A percentile compares a stretch with the other conserved stretches of the same genome.
phyloP scores from a whole-genome alignment of 192 early-diverging fungal genomes.

The Coemansia sp. region DNA sequence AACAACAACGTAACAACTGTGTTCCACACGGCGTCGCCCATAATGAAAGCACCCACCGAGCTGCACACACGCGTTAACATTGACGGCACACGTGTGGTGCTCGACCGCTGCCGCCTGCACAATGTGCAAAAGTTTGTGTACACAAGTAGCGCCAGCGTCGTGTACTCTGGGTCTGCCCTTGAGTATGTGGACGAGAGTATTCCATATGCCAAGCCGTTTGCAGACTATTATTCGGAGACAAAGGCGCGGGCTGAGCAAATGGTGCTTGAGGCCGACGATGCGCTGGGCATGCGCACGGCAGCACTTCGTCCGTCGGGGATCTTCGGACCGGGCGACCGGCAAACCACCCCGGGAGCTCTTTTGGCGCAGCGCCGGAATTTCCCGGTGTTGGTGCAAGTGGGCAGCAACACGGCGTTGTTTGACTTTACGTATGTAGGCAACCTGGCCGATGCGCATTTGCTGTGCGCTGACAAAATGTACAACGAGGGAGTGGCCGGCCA shows the following conservation, averaged over 20 bases:
- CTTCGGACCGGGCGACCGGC: slow-evolving; percentile 83
- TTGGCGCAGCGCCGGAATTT: slow-evolving; percentile 61
- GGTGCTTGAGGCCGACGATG: slow-evolving; percentile 71
- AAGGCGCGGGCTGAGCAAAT: slow-evolving; percentile 77
- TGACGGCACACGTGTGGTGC: slow-evolving; percentile 83
- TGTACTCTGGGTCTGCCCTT: slow-evolving; percentile 71
- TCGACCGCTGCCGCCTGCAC: slow-evolving; percentile 64
- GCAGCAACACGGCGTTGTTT: slow-evolving; percentile 75
- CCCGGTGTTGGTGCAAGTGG: slow-evolving; percentile 71
- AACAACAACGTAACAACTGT: slow-evolving; percentile 61
- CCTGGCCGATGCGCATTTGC: slow-evolving; percentile 85
- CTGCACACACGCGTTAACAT: slow-evolving; percentile 79
- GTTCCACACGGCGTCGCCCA: slow-evolving; percentile 89
- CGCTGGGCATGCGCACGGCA: slow-evolving; percentile 62
- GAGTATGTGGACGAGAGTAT: slow-evolving; percentile 77
- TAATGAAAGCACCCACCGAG: slow-evolving; percentile 66
- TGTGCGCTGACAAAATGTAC: slow-evolving; percentile 75
- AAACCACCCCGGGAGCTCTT: slow-evolving; percentile 66
- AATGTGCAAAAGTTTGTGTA: slow-evolving; percentile 74
- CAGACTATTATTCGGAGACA: slow-evolving; percentile 93
- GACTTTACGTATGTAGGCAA: slow-evolving; percentile 96
- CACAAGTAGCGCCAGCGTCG: slow-evolving; percentile 88
- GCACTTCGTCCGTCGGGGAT: slow-evolving; percentile 86
- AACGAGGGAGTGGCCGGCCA: slow-evolving; percentile 55
- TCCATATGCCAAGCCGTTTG: slow-evolving; percentile 68